Percentiles rank a stretch among this genome's conserved stretches.
These are phyloP conservation scores for Geotrichum histeridarum DNA, from an alignment of 1,139 yeast species.

Conservation along the genomic window DNA sequence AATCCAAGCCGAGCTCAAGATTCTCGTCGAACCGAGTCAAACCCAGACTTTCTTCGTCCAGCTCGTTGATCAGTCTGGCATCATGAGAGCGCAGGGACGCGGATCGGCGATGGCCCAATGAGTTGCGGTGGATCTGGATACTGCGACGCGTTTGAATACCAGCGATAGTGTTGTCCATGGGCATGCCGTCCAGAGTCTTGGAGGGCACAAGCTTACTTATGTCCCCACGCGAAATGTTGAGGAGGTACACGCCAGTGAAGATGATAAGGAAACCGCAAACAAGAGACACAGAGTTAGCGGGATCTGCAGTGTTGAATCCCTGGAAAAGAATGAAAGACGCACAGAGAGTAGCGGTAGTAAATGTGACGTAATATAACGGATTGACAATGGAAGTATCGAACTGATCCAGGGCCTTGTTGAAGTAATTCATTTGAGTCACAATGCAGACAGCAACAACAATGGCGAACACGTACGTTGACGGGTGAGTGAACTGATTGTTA, in stretches of 20 bases:
- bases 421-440: conserved; percentile 86
- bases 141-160: conserved; percentile 67
- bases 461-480: conserved; percentile 78
- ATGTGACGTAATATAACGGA: conserved; percentile 85
- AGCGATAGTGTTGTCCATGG: conserved; percentile 81
- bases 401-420: conserved; percentile 88
- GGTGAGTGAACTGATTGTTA: conserved; percentile 82
- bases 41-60: conserved; percentile 37
- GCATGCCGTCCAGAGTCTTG: conserved; percentile 66
- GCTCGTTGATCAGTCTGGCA: conserved; percentile 29
- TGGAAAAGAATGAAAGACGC: conserved; percentile 84
- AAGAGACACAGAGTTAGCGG: conserved; percentile 77
- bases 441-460: conserved; percentile 76
- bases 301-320: conserved; percentile 80
- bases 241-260: conserved; percentile 78
- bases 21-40: conserved; percentile 36
- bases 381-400: conserved; percentile 90
- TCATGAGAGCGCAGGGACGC: conserved; percentile 33
- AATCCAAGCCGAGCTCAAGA: not conserved
- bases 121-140: conserved; percentile 42
- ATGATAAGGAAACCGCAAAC: conserved; percentile 83
- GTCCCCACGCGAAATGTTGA: conserved; percentile 68
- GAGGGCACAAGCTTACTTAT: conserved; percentile 46
- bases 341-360: conserved; percentile 79
- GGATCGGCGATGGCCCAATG: conserved; percentile 33